Evolutionary conservation across 1,139 yeast genomes (phyloP).

Genomic region (Chernovozyma sophiae-reginae): DNA sequence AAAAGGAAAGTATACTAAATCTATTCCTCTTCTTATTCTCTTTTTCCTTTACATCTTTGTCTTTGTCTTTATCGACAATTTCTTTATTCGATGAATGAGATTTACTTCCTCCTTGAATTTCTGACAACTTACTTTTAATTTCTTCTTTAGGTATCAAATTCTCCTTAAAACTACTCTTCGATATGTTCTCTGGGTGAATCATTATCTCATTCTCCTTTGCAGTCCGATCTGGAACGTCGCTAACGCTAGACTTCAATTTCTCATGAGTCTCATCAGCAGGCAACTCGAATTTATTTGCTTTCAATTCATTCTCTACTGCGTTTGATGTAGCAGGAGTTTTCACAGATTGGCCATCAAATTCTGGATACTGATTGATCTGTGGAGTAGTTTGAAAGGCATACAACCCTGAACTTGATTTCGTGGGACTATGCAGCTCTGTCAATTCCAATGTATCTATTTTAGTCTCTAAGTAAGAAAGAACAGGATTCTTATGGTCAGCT

Average conservation of each 20-base stretch:
- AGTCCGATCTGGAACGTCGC: neutral
- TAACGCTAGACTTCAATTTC: neutral
- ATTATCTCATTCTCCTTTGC: neutral
- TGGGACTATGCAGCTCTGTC: constrained; percentile 26
- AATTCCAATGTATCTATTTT: constrained; percentile 43
- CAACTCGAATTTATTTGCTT: neutral
- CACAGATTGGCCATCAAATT: constrained; percentile 16
- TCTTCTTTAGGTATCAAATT: neutral
- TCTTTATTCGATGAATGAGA: no score
- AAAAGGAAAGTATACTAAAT: constrained; percentile 52
- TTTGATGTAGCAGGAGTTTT: constrained; percentile 15
- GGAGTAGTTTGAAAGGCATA: constrained; percentile 20
- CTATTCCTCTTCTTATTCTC: constrained; percentile 43
- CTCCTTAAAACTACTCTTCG: neutral
- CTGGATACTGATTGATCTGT: constrained; percentile 26
- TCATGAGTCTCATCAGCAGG: neutral
- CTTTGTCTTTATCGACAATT: no score
- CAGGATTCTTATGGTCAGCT: constrained; percentile 37
- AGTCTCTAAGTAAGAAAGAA: constrained; percentile 44
- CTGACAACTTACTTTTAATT: neutral
- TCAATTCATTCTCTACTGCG: constrained; percentile 2
- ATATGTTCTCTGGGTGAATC: neutral
- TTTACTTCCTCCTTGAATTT: neutral
- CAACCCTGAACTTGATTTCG: constrained; percentile 8
- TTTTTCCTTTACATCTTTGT: constrained; percentile 16